A percentile compares a stretch with the other conserved stretches of the same genome.
These are phyloP conservation scores for Andrographis paniculata DNA, from an alignment of 305 asterid genomes.

Conservation along the genomic window DNA sequence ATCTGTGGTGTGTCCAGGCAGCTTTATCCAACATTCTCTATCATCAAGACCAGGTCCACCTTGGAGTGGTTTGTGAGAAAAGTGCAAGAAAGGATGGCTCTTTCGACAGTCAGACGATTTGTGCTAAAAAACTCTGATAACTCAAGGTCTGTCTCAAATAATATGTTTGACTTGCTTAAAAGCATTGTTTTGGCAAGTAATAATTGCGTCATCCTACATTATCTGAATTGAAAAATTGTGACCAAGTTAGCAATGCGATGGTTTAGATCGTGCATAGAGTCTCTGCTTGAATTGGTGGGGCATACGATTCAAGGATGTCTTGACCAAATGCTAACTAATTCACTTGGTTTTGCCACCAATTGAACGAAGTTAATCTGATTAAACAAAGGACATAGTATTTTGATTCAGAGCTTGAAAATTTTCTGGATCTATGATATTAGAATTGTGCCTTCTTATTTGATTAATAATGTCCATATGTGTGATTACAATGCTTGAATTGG, in stretches of 20 bases:
- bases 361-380: no score
- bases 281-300: no score
- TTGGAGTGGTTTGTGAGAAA: slow-evolving; percentile 77
- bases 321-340: no score
- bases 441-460: no score
- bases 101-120: slow-evolving; percentile 56
- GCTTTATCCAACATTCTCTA: slow-evolving; percentile 31
- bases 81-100: slow-evolving; percentile 69
- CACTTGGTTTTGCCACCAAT: no score
- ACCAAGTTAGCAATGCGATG: neutral
- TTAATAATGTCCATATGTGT: no score
- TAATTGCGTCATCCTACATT: neutral
- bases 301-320: no score
- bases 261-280: no score
- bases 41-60: slow-evolving; percentile 34
- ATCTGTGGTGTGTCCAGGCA: slow-evolving; percentile 35
- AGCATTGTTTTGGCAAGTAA: neutral
- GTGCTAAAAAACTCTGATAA: slow-evolving; percentile 52
- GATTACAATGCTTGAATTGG: no score
- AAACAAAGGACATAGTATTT: no score
- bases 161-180: slow-evolving; percentile 3
- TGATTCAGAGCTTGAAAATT: no score
- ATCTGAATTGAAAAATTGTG: neutral
- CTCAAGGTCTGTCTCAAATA: slow-evolving; percentile 51
- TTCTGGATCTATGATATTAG: no score